phyloP scores from a whole-genome alignment of 192 early-diverging fungal genomes.

The Polychytrium aggregatum region DNA sequence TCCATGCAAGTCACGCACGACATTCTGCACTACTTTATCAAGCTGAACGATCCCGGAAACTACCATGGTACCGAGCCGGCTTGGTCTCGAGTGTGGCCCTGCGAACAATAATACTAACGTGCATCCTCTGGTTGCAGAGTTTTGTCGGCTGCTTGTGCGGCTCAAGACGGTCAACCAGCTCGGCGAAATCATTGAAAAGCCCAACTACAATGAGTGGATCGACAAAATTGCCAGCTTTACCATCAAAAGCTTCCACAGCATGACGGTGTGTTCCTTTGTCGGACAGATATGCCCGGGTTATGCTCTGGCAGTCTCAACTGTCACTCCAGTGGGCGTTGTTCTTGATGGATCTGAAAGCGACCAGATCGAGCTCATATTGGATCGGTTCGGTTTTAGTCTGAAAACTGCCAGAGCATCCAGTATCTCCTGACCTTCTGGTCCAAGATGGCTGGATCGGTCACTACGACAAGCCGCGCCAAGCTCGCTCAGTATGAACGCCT shows the following conservation, averaged over 20 bases:
- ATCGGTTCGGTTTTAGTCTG: no score
- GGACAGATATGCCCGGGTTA: not conserved
- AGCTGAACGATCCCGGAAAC: conserved; percentile 63
- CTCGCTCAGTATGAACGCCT: conserved; percentile 11
- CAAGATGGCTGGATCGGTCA: conserved; percentile 48
- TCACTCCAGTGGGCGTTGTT: conserved; percentile 1
- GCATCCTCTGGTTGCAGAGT: conserved; percentile 32
- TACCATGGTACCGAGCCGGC: conserved; percentile 39
- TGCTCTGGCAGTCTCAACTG: not conserved
- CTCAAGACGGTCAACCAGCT: conserved; percentile 74
- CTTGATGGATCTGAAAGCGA: no score
- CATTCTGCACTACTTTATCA: conserved; percentile 47
- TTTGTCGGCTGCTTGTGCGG: conserved; percentile 70
- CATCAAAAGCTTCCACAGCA: conserved; percentile 46
- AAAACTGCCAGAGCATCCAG: conserved; percentile 43
- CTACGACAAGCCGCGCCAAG: conserved; percentile 7
- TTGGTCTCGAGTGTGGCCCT: not conserved
- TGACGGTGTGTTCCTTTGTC: conserved; percentile 40
- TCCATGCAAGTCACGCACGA: conserved; percentile 59
- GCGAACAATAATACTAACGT: no score
- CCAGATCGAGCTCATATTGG: no score
- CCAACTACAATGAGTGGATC: conserved; percentile 57
- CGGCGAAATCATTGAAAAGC: conserved; percentile 63
- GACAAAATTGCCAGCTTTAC: conserved; percentile 52
- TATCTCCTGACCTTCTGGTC: conserved; percentile 82